phyloP scores from a whole-genome alignment of 306 rosid genomes.

The Dryas alaskensis region DNA sequence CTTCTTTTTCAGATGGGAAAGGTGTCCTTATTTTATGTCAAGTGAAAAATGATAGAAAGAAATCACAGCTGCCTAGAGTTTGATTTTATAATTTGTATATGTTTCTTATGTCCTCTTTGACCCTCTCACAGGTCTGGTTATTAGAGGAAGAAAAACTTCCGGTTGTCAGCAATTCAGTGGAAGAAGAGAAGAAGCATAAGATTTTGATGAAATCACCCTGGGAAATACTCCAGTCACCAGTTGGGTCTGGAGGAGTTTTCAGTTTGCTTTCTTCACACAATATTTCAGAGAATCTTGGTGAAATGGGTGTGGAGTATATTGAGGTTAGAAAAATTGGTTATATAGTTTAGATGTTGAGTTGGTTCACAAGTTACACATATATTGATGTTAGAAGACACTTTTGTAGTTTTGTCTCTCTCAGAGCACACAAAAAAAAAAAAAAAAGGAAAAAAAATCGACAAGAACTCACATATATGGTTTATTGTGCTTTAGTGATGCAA shows the following conservation, averaged over 20 bases:
- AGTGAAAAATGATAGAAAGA: too few species aligned
- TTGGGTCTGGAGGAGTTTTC: slow-evolving; percentile 83
- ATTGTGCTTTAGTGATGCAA: too few species aligned
- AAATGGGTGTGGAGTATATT: slow-evolving; percentile 69
- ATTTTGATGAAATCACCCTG: slow-evolving; percentile 91
- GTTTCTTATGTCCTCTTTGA: slow-evolving; percentile 4
- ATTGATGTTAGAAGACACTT: not conserved
- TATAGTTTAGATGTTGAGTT: not conserved
- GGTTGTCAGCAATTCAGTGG: slow-evolving; percentile 55
- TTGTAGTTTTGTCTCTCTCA: too few species aligned
- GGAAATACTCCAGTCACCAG: slow-evolving; percentile 83
- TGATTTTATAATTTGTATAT: slow-evolving; percentile 5
- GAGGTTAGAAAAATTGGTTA: slow-evolving; percentile 52
- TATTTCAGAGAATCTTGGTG: slow-evolving; percentile 50
- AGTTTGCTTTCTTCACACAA: slow-evolving; percentile 62
- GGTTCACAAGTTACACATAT: not conserved
- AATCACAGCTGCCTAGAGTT: not conserved
- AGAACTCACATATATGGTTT: too few species aligned
- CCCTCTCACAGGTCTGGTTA: slow-evolving; percentile 61
- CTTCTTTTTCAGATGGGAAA: not conserved
- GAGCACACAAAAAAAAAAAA: too few species aligned
- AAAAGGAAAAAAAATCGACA: too few species aligned
- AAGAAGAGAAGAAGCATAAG: slow-evolving; percentile 51
- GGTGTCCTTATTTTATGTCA: slow-evolving; percentile 3
- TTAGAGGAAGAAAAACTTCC: slow-evolving; percentile 94